Conservation (phyloP, 1,284 basidiomycete genomes). For the Boletus mariae region DNA sequence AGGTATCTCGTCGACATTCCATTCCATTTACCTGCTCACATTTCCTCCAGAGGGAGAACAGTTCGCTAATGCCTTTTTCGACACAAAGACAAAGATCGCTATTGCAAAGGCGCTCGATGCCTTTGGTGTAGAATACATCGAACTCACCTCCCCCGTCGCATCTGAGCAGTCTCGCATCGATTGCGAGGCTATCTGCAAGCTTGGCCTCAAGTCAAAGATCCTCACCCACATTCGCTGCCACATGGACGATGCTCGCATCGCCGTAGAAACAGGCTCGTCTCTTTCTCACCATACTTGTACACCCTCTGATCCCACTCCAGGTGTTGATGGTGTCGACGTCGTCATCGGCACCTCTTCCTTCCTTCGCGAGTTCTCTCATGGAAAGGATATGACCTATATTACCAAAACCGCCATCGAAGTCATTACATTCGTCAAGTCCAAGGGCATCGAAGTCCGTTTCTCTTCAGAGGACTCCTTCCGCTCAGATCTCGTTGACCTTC, state of each 20-base stretch:
- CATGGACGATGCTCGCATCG: constrained; percentile 99
- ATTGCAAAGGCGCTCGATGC: constrained; percentile 97
- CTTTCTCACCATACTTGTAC: not conserved
- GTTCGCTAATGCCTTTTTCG: constrained; percentile 99
- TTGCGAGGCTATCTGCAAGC: constrained; percentile 99
- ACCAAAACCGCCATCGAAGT: constrained; percentile 99
- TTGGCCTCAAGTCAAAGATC: constrained; percentile 95
- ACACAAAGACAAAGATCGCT: constrained; percentile 99
- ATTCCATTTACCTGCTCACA: constrained; percentile 3
- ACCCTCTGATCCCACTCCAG: constrained; percentile 36
- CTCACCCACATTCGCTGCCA: constrained; percentile 99
- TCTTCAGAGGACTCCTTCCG: constrained; percentile 99
- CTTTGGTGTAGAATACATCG: constrained; percentile 99
- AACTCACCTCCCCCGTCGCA: constrained; percentile 97
- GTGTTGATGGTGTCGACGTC: constrained; percentile 98
- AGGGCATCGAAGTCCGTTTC: constrained; percentile 99
- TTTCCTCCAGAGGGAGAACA: constrained; percentile 88
- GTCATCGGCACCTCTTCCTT: constrained; percentile 99
- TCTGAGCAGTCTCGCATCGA: constrained; percentile 94
- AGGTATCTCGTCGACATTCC: constrained; percentile 48
- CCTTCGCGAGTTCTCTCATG: constrained; percentile 98
- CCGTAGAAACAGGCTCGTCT: constrained; percentile 89
- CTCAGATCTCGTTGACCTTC: constrained; percentile 96
- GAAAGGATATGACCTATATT: constrained; percentile 99
- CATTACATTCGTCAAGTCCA: constrained; percentile 99